Evolutionary conservation across 441 rosid genomes (phyloP).

Genomic region (Adansonia gregorii): DNA sequence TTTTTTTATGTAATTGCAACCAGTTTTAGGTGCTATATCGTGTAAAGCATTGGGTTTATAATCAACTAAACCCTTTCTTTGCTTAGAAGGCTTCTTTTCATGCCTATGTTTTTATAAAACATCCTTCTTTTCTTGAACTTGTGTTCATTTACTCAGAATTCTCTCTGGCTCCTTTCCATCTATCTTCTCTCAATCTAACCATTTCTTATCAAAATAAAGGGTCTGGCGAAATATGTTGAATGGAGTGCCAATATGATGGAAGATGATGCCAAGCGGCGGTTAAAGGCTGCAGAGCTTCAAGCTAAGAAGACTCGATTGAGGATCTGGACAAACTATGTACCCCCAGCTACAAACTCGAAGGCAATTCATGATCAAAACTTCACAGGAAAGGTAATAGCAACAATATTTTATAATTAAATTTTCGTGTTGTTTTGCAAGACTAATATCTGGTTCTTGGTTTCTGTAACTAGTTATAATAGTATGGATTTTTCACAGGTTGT

Average conservation of each 20-base stretch:
- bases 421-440: neutral
- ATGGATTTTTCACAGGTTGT: constrained; percentile 57
- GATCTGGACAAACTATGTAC: constrained; percentile 87
- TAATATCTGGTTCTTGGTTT: neutral
- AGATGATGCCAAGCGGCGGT: constrained; percentile 76
- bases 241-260: constrained; percentile 99
- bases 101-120: neutral
- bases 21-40: neutral
- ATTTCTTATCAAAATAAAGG: constrained; percentile 44
- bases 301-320: constrained; percentile 80
- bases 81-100: neutral
- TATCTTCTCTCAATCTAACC: neutral
- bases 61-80: neutral
- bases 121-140: constrained; percentile 4
- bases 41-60: neutral
- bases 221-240: constrained; percentile 92
- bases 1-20: neutral
- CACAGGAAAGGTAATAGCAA: constrained; percentile 74
- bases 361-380: constrained; percentile 95
- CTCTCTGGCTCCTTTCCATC: neutral
- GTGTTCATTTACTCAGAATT: neutral
- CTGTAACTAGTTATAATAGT: neutral
- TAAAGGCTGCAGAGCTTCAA: constrained; percentile 87
- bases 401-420: neutral
- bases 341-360: constrained; percentile 82